A percentile compares a stretch with the other conserved stretches of the same genome.
phyloP scores from a whole-genome alignment of 2,329 filamentous ascomycete species.

The Fonsecaea pedrosoi region DNA sequence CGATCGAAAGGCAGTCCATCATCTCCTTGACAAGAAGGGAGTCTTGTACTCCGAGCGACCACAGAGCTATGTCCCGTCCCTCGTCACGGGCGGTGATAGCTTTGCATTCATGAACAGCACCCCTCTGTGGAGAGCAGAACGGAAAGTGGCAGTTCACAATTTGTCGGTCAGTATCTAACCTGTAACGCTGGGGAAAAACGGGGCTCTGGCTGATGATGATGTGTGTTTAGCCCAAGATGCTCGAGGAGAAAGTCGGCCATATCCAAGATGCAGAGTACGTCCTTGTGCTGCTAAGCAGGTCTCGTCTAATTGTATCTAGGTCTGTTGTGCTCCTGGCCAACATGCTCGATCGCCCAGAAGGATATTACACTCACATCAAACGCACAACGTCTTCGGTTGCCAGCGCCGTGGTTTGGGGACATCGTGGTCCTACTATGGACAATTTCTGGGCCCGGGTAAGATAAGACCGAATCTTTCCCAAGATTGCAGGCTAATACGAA shows the following conservation, averaged over 20 bases:
- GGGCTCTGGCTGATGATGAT: conserved; percentile 5
- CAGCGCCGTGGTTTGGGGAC: conserved; percentile 33
- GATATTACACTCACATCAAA: conserved; percentile 34
- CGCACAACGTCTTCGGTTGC: conserved; percentile 36
- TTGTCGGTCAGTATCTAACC: conserved; percentile 43
- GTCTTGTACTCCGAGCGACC: conserved; percentile 20
- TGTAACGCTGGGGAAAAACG: background rate
- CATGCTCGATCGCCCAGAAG: conserved; percentile 23
- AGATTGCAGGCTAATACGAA: background rate
- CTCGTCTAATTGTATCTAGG: conserved; percentile 6
- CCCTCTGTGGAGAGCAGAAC: conserved; percentile 23
- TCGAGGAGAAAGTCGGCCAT: conserved; percentile 22
- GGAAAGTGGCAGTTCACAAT: conserved; percentile 28
- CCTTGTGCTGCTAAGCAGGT: background rate
- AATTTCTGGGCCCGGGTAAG: conserved; percentile 27
- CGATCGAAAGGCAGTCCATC: conserved; percentile 21
- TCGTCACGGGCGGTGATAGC: conserved; percentile 26
- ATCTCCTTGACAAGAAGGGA: conserved; percentile 23
- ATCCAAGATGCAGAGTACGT: conserved; percentile 28
- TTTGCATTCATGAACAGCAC: conserved; percentile 28
- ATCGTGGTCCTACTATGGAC: conserved; percentile 23
- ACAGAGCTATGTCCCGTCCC: conserved; percentile 14
- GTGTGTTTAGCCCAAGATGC: conserved; percentile 2
- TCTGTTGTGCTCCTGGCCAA: conserved; percentile 25
- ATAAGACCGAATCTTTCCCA: conserved; percentile 31